These are phyloP conservation scores for Setaria viridis DNA, from an alignment of 202 grass and related monocot genomes.

Conservation along the genomic window DNA sequence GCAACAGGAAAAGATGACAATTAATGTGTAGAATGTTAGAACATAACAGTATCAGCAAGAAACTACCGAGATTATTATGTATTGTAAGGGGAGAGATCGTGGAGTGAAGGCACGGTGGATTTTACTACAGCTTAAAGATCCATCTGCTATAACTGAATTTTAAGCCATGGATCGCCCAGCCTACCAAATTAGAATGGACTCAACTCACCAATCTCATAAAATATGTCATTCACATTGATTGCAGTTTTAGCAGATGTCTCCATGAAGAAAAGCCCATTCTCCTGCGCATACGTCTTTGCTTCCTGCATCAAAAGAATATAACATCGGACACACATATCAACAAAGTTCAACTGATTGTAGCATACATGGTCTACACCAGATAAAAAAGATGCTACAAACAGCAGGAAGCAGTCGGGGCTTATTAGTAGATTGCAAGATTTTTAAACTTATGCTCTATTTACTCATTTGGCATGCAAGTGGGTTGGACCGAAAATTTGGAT, in stretches of 20 bases:
- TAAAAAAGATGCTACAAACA: slow-evolving; percentile 32
- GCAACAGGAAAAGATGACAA: slow-evolving; percentile 39
- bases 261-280: slow-evolving; percentile 96
- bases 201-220: slow-evolving; percentile 88
- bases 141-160: slow-evolving; percentile 14
- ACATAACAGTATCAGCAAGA: not conserved
- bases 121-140: slow-evolving; percentile 23
- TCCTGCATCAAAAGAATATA: slow-evolving; percentile 55
- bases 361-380: not conserved
- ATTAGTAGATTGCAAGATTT: slow-evolving; percentile 28
- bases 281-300: slow-evolving; percentile 76
- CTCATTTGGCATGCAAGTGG: slow-evolving; percentile 20
- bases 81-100: not conserved
- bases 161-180: too few relatives aligned
- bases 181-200: slow-evolving; percentile 5
- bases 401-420: slow-evolving; percentile 15
- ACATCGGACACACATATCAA: slow-evolving; percentile 11
- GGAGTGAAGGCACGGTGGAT: not conserved
- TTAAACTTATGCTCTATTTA: not conserved
- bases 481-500: not conserved
- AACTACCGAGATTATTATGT: not conserved
- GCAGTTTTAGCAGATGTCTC: slow-evolving; percentile 95
- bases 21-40: slow-evolving; percentile 20
- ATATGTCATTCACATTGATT: slow-evolving; percentile 90
- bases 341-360: slow-evolving; percentile 29